Evolutionary conservation across 176 grass and related monocot species (phyloP).

Genomic region (Avena atlantica): DNA sequence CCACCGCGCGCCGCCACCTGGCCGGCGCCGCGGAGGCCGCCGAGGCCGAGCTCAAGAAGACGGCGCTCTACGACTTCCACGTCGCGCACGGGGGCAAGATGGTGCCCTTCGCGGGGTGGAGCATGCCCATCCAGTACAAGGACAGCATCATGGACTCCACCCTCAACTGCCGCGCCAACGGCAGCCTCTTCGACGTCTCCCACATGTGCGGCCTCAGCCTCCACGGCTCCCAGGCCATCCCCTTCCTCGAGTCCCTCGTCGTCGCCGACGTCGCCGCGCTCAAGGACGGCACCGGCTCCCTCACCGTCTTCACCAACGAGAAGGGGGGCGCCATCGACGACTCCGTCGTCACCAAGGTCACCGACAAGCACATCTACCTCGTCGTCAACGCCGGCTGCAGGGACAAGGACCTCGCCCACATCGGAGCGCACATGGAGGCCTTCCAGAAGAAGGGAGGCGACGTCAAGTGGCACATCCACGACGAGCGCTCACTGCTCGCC

Average conservation of each 20-base stretch:
- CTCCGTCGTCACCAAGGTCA: conserved; percentile 79
- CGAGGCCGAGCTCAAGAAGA: conserved; percentile 88
- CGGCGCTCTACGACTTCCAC: conserved; percentile 92
- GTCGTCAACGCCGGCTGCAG: conserved; percentile 97
- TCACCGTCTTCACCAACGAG: conserved; percentile 93
- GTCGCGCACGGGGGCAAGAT: conserved; percentile 89
- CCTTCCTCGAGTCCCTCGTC: conserved; percentile 92
- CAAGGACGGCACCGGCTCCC: conserved; percentile 70
- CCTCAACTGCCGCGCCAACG: conserved; percentile 84
- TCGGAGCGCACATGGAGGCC: conserved; percentile 79
- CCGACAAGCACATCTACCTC: conserved; percentile 84
- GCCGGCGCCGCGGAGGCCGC: conserved; percentile 67
- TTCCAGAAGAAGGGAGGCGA: conserved; percentile 82
- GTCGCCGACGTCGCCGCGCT: conserved; percentile 76
- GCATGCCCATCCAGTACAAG: conserved; percentile 99
- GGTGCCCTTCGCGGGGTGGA: conserved; percentile 98
- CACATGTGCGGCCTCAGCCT: conserved; percentile 97
- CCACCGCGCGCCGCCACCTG: conserved; percentile 47
- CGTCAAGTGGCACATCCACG: conserved; percentile 91
- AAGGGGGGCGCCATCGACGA: conserved; percentile 88
- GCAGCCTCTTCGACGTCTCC: conserved; percentile 93
- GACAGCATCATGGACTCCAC: conserved; percentile 99
- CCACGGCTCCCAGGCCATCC: conserved; percentile 54
- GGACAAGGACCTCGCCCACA: conserved; percentile 94
- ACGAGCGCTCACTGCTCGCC: conserved; percentile 90